Conservation (phyloP, 164 flowering plant species). For the Vitis labrusca region DNA sequence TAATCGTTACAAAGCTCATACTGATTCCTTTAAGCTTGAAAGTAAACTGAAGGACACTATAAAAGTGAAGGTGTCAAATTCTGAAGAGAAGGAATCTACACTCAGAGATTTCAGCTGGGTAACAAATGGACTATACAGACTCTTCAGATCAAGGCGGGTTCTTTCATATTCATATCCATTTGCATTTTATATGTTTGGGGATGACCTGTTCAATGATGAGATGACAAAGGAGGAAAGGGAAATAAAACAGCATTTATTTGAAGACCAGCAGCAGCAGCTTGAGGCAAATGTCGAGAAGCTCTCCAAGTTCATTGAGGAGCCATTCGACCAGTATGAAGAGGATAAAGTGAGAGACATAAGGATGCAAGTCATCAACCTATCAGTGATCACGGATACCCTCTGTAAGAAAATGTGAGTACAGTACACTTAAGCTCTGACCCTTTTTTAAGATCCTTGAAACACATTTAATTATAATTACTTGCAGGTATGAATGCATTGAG, state of each 20-base stretch:
- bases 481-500: slow-evolving; percentile 90
- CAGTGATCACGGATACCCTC: slow-evolving; percentile 34
- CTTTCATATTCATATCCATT: slow-evolving; percentile 61
- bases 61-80: slow-evolving; percentile 24
- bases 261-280: slow-evolving; percentile 66
- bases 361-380: slow-evolving; percentile 40
- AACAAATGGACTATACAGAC: slow-evolving; percentile 43
- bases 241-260: slow-evolving; percentile 56
- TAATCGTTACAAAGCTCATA: slow-evolving; percentile 51
- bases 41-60: slow-evolving; percentile 38
- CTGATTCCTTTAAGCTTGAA: slow-evolving; percentile 57
- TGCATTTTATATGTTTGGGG: slow-evolving; percentile 68
- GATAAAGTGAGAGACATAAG: slow-evolving; percentile 38
- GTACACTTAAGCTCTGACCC: neutral
- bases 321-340: slow-evolving; percentile 34
- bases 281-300: slow-evolving; percentile 59
- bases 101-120: slow-evolving; percentile 58
- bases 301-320: slow-evolving; percentile 48
- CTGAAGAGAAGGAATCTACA: slow-evolving; percentile 38
- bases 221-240: slow-evolving; percentile 44
- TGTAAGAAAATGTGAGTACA: slow-evolving; percentile 49
- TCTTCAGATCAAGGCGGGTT: slow-evolving; percentile 55
- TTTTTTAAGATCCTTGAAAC: neutral
- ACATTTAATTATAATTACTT: slow-evolving; percentile 1
- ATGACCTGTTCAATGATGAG: slow-evolving; percentile 45